phyloP scores from a whole-genome alignment of 305 asterid species.

The Salvia sclarea region DNA sequence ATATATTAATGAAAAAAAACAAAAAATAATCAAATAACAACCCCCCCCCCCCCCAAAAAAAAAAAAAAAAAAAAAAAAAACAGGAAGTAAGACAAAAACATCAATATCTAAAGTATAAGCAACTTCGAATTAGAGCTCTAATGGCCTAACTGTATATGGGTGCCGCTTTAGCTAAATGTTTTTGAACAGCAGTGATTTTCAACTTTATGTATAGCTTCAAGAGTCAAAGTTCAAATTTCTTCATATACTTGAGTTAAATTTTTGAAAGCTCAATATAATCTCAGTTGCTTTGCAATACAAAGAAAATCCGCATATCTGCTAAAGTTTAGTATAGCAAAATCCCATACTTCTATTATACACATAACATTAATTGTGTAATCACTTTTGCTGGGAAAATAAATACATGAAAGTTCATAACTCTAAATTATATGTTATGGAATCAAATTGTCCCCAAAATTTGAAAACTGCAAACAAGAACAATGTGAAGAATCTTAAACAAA shows the following conservation, averaged over 20 bases:
- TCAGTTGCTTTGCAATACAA: background rate
- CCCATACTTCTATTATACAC: background rate
- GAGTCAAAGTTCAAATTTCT: background rate
- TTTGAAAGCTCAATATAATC: too few species aligned
- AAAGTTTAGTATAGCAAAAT: conserved; percentile 3
- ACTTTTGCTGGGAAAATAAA: conserved; percentile 10
- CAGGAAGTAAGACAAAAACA: too few species aligned
- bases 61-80: too few species aligned
- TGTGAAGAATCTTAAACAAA: background rate
- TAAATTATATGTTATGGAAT: background rate
- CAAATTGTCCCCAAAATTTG: background rate
- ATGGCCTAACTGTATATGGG: background rate
- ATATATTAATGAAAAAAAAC: too few species aligned
- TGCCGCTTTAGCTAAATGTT: background rate
- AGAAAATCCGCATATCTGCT: conserved; percentile 1
- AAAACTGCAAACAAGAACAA: conserved; percentile 12
- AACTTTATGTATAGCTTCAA: background rate
- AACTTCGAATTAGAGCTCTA: background rate
- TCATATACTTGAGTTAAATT: background rate
- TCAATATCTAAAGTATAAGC: background rate
- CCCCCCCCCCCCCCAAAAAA: too few species aligned
- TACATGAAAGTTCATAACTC: background rate
- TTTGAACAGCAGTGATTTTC: background rate
- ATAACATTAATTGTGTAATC: background rate
- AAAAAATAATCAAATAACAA: too few species aligned